Conservation (phyloP, 2,329 filamentous ascomycete species). For the Ceratocystis papillata region DNA sequence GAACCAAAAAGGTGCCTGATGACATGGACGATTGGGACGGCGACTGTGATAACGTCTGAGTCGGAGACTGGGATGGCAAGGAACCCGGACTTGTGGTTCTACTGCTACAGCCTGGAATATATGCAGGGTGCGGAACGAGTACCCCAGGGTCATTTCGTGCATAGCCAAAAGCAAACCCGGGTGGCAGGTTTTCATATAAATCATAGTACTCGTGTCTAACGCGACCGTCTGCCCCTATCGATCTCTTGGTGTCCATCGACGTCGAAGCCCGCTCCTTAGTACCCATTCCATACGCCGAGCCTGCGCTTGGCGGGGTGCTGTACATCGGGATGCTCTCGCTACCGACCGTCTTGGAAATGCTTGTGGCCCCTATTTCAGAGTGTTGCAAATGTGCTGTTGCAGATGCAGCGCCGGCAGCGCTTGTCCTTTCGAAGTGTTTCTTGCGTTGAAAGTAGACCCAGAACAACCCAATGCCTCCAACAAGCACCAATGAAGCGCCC, state of each 20-base stretch:
- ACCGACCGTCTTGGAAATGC: background rate
- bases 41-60: background rate
- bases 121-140: conserved; percentile 40
- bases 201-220: conserved; percentile 1
- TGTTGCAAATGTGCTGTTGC: background rate
- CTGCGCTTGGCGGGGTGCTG: background rate
- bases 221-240: background rate
- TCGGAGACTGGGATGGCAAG: conserved; percentile 24
- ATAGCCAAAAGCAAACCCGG: background rate
- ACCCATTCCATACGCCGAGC: background rate
- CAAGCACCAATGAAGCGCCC: conserved; percentile 36
- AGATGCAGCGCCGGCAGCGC: background rate
- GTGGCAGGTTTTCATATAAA: background rate
- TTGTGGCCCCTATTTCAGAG: background rate
- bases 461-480: conserved; percentile 37
- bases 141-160: background rate
- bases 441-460: conserved; percentile 40
- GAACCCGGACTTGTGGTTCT: conserved; percentile 26
- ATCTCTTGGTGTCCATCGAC: background rate
- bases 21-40: conserved; percentile 6
- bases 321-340: conserved; percentile 11
- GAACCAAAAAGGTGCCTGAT: conserved; percentile 20
- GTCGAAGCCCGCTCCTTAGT: conserved; percentile 18
- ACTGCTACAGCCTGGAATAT: conserved; percentile 34
- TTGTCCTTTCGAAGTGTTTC: conserved; percentile 26